These are phyloP conservation scores for Naganishia sp. DNA, from an alignment of 1,284 basidiomycete species.

Conservation along the genomic window DNA sequence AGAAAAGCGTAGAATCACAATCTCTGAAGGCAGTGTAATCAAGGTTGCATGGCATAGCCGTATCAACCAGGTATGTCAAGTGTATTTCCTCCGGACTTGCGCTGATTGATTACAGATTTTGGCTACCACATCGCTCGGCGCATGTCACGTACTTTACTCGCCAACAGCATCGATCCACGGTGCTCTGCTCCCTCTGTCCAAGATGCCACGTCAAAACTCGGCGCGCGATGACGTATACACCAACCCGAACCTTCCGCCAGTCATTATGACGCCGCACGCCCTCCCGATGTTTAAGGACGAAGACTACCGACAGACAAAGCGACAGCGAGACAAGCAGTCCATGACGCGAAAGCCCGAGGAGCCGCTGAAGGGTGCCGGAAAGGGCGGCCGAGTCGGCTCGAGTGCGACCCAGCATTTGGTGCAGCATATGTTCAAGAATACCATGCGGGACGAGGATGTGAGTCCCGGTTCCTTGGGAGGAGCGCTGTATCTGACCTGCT, in stretches of 20 bases:
- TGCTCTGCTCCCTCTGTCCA: conserved; percentile 76
- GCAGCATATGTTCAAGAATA: conserved; percentile 85
- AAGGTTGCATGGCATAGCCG: conserved; percentile 91
- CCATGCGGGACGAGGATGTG: conserved; percentile 86
- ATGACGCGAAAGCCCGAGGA: conserved; percentile 89
- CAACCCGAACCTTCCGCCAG: conserved; percentile 64
- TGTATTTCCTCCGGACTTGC: background rate
- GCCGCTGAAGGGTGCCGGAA: conserved; percentile 86
- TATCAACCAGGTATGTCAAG: conserved; percentile 80
- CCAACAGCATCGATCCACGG: conserved; percentile 83
- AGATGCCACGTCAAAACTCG: conserved; percentile 64
- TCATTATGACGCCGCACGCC: conserved; percentile 84
- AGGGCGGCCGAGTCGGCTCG: conserved; percentile 89
- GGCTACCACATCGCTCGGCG: conserved; percentile 80
- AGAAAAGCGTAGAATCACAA: conserved; percentile 61
- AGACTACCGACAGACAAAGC: conserved; percentile 75
- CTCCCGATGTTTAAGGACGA: conserved; percentile 85
- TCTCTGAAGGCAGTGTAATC: conserved; percentile 77
- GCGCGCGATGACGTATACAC: conserved; percentile 73
- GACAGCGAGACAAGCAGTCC: conserved; percentile 77
- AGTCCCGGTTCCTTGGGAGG: conserved; percentile 54
- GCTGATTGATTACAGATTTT: conserved; percentile 64
- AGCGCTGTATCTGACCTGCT: conserved; percentile 3
- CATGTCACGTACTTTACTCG: conserved; percentile 86
- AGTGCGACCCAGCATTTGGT: conserved; percentile 94